Evolutionary conservation across 805 yeast genomes (phyloP).

Genomic region (Cyberlindnera petersonii): DNA sequence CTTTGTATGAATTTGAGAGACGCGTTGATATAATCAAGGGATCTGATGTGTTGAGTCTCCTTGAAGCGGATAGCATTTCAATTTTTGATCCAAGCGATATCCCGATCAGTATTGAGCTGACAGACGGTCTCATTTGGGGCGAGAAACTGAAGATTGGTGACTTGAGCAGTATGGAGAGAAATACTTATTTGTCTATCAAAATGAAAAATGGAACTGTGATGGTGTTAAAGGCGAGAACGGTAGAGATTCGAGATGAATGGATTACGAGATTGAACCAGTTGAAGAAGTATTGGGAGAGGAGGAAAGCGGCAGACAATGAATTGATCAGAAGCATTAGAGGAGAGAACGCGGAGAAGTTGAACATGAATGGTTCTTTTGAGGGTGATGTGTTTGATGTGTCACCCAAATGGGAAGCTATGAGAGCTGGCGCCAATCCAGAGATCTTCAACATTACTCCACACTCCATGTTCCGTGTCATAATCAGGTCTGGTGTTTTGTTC

Average conservation of each 20-base stretch:
- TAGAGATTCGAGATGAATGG: slow-evolving; percentile 60
- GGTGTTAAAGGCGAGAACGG: slow-evolving; percentile 53
- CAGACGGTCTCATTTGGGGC: slow-evolving; percentile 31
- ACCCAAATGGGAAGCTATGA: slow-evolving; percentile 51
- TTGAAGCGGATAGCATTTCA: slow-evolving; percentile 40
- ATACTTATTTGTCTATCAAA: slow-evolving; percentile 51
- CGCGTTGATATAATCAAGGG: slow-evolving; percentile 49
- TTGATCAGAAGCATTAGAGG: slow-evolving; percentile 31
- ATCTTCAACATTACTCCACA: slow-evolving; percentile 54
- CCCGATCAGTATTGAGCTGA: slow-evolving; percentile 27
- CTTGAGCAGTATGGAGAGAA: slow-evolving; percentile 29
- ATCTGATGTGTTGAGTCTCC: slow-evolving; percentile 61
- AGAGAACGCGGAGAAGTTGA: slow-evolving; percentile 43
- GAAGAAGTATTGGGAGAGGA: slow-evolving; percentile 55
- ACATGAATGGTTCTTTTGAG: slow-evolving; percentile 54
- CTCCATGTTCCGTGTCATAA: slow-evolving; percentile 55
- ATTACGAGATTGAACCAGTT: slow-evolving; percentile 43
- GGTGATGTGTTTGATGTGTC: slow-evolving; percentile 44
- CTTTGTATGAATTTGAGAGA: slow-evolving; percentile 64
- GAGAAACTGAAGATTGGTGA: slow-evolving; percentile 21
- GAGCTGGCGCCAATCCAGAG: slow-evolving; percentile 48
- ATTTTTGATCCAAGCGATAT: slow-evolving; percentile 29
- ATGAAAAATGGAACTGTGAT: slow-evolving; percentile 44
- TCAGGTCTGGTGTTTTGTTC: slow-evolving; percentile 63
- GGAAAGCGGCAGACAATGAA: slow-evolving; percentile 37